phyloP scores from a whole-genome alignment of 805 yeast genomes.

The Jamesozyma piceae region DNA sequence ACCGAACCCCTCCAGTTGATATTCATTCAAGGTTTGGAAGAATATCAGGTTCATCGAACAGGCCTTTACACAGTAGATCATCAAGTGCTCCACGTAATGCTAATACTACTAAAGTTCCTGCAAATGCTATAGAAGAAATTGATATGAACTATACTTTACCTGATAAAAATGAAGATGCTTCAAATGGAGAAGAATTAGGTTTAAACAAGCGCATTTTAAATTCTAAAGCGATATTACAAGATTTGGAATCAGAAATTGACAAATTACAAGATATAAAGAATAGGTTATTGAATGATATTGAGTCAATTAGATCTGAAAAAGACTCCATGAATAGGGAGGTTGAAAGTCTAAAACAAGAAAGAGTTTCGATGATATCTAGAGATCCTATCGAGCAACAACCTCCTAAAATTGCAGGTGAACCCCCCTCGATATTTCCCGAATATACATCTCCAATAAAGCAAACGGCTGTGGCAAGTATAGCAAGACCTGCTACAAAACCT shows the following conservation, averaged over 20 bases:
- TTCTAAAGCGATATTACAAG: background rate
- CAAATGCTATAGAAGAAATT: background rate
- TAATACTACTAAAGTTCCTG: background rate
- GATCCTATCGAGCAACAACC: background rate
- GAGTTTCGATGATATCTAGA: background rate
- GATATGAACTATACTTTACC: background rate
- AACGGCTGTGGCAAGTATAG: conserved; percentile 18
- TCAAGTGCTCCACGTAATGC: background rate
- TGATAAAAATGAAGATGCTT: background rate
- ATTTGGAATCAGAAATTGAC: conserved; percentile 3
- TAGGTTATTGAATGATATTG: conserved; percentile 1
- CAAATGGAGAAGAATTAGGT: conserved; percentile 1
- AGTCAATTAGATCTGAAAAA: background rate
- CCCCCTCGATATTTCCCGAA: background rate
- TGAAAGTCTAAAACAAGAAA: conserved; percentile 2
- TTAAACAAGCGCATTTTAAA: background rate
- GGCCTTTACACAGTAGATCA: background rate
- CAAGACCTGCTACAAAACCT: conserved; percentile 22
- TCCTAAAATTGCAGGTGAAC: background rate
- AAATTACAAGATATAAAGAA: conserved; percentile 6
- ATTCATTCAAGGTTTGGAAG: background rate
- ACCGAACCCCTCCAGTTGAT: conserved; percentile 6
- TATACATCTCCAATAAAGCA: conserved; percentile 8
- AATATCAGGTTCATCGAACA: conserved; percentile 1
- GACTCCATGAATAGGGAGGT: conserved; percentile 3